Percentiles rank a stretch among this genome's conserved stretches.
phyloP scores from a whole-genome alignment of 176 grass and related monocot genomes.

The Calamus simplicifolius region DNA sequence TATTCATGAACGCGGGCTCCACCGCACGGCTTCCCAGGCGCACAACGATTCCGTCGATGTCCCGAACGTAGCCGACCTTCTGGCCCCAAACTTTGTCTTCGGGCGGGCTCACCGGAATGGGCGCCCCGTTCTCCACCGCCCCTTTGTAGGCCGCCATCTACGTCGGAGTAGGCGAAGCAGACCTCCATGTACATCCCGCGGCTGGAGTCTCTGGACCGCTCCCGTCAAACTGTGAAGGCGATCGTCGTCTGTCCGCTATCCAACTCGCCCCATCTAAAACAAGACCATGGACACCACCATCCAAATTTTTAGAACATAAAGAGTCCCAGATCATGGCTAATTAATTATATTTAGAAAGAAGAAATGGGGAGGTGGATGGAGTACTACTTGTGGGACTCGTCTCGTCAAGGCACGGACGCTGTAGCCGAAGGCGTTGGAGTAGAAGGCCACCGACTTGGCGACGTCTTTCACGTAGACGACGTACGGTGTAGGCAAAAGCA shows the following conservation, averaged over 20 bases:
- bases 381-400: slow-evolving; percentile 44
- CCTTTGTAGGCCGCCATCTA: slow-evolving; percentile 54
- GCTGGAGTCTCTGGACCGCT: slow-evolving; percentile 37
- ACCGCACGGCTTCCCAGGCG: slow-evolving; percentile 43
- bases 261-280: slow-evolving; percentile 66
- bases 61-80: slow-evolving; percentile 74
- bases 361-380: not conserved
- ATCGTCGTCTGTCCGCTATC: slow-evolving; percentile 73
- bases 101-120: slow-evolving; percentile 43
- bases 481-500: slow-evolving; percentile 37
- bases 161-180: slow-evolving; percentile 72
- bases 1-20: too few relatives aligned
- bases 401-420: slow-evolving; percentile 53
- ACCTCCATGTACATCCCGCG: slow-evolving; percentile 39
- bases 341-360: not conserved
- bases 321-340: too few relatives aligned
- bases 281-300: not conserved
- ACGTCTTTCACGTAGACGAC: slow-evolving; percentile 61
- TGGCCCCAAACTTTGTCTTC: slow-evolving; percentile 70
- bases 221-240: slow-evolving; percentile 63
- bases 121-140: slow-evolving; percentile 47
- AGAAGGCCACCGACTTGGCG: slow-evolving; percentile 46
- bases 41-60: slow-evolving; percentile 64
- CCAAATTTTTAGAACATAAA: too few relatives aligned
- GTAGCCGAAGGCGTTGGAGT: slow-evolving; percentile 65